Evolutionary conservation across 2,329 filamentous ascomycete genomes (phyloP), one percentile per base, ranked within the genome.

Genomic region (Hypoxylon sp.): DNA sequence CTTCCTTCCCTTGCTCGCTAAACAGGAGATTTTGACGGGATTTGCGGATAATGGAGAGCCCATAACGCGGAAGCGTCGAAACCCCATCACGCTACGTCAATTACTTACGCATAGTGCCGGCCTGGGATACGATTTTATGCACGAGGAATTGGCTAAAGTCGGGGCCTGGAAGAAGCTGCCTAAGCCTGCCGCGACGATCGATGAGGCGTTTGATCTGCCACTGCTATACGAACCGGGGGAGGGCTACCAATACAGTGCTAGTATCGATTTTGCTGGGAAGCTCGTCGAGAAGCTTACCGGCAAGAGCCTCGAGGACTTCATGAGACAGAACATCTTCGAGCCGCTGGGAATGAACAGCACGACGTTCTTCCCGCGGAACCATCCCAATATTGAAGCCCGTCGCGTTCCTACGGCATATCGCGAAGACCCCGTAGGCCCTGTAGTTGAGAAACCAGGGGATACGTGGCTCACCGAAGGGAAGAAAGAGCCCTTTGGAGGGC

Each of bases 21-120:
- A 70, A 2, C 80, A 82, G 49, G 75, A 80, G 10, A 78, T 87
- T 48, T 67, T 87, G 1, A 78, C 75, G 3, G 83, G 81, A 2
- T 83, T 85, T 67, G 72, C 76, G 21, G 76, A 79, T 0, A 78
- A 78, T 32, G 78, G 79, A 41, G 73, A 75, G 5, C 76, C 80
- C 3, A 59, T 77, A 7, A 69, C 77, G 4, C 73, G 73, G 9
- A 63, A 73, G 7, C 75, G 77, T 13, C 55, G 48, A 11, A 70
- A 72, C 0, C 76, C 78, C 13, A 80, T 87, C 56, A 85, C 82
- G 3, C 74, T 86, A 4, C 75, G 79, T n/a, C 80, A 82, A 41
- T 77, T 87, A 1, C 77, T 87, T 3, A 82, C 81, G 1, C 85
- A 87, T 69, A 81, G 80, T 28, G 78, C 81, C 0, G 85, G 85